A percentile compares a stretch with the other conserved stretches of the same genome.
Evolutionary conservation across 2,329 filamentous ascomycete genomes (phyloP).

Genomic region (Decorospora gaudefroyi): DNA sequence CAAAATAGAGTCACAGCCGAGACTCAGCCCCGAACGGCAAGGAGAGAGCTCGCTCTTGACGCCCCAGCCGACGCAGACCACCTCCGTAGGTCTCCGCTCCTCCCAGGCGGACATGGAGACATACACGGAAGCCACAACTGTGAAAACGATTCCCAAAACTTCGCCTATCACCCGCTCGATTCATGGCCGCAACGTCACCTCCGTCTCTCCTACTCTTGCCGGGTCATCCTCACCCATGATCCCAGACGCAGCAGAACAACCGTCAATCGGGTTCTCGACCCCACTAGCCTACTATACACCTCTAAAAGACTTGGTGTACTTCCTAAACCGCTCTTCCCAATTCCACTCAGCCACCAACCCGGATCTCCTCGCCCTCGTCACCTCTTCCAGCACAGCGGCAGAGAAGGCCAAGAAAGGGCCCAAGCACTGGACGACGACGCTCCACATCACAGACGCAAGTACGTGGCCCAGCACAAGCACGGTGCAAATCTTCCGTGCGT

Average conservation of each 20-base stretch:
- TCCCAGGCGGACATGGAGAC: conserved; percentile 26
- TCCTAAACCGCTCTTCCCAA: conserved; percentile 48
- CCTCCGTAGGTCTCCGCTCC: conserved; percentile 23
- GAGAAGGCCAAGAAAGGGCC: conserved; percentile 50
- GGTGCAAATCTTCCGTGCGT: conserved; percentile 53
- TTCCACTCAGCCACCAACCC: conserved; percentile 45
- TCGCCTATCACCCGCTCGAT: conserved; percentile 11
- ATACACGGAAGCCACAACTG: conserved; percentile 8
- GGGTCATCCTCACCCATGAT: conserved; percentile 23
- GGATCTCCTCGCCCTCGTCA: conserved; percentile 54
- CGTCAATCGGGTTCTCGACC: conserved; percentile 49
- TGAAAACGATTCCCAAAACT: conserved; percentile 2
- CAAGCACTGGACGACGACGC: conserved; percentile 51
- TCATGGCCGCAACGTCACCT: conserved; percentile 17
- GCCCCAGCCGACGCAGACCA: conserved; percentile 47
- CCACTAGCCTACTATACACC: conserved; percentile 54
- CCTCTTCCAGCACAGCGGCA: conserved; percentile 37
- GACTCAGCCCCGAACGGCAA: conserved; percentile 9
- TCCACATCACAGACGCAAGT: conserved; percentile 50
- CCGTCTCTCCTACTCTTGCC: conserved; percentile 9
- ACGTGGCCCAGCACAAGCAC: conserved; percentile 29
- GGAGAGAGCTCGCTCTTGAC: conserved; percentile 41
- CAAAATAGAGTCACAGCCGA: conserved; percentile 29
- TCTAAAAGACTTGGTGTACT: conserved; percentile 47
- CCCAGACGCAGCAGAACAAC: conserved; percentile 16